Evolutionary conservation across 2,329 filamentous ascomycete genomes (phyloP).

Genomic region (Ploettnerulaceae sp.): DNA sequence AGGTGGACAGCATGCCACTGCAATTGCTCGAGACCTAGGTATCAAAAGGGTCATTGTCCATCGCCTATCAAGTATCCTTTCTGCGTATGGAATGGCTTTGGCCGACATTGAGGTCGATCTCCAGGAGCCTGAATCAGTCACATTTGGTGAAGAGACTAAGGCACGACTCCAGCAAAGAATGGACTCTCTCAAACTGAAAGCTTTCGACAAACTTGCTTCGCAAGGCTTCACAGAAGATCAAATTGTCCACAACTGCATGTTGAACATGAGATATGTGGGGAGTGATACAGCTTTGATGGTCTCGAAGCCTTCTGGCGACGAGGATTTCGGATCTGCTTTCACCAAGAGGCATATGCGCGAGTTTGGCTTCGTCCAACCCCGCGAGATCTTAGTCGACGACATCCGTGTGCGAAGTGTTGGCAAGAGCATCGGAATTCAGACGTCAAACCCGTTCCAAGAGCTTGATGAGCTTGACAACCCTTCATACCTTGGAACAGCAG

Average conservation of each 20-base stretch:
- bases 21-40: slow-evolving; percentile 76
- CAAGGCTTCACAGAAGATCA: slow-evolving; percentile 72
- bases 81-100: slow-evolving; percentile 69
- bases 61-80: slow-evolving; percentile 78
- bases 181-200: background rate
- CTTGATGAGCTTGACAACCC: slow-evolving; percentile 1
- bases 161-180: background rate
- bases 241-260: slow-evolving; percentile 82
- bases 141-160: slow-evolving; percentile 1
- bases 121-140: slow-evolving; percentile 1
- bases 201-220: slow-evolving; percentile 51
- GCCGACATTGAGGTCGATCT: slow-evolving; percentile 8
- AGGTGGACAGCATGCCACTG: slow-evolving; percentile 69
- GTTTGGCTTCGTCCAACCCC: slow-evolving; percentile 77
- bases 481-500: background rate
- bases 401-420: slow-evolving; percentile 81
- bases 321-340: slow-evolving; percentile 68
- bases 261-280: slow-evolving; percentile 85
- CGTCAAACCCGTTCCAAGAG: slow-evolving; percentile 5
- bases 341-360: slow-evolving; percentile 81
- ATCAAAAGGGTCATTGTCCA: slow-evolving; percentile 66
- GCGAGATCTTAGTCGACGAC: slow-evolving; percentile 84
- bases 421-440: slow-evolving; percentile 39
- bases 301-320: slow-evolving; percentile 61
- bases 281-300: slow-evolving; percentile 89